These are phyloP conservation scores for Triadica sebifera DNA, from an alignment of 345 rosid genomes.

Conservation along the genomic window DNA sequence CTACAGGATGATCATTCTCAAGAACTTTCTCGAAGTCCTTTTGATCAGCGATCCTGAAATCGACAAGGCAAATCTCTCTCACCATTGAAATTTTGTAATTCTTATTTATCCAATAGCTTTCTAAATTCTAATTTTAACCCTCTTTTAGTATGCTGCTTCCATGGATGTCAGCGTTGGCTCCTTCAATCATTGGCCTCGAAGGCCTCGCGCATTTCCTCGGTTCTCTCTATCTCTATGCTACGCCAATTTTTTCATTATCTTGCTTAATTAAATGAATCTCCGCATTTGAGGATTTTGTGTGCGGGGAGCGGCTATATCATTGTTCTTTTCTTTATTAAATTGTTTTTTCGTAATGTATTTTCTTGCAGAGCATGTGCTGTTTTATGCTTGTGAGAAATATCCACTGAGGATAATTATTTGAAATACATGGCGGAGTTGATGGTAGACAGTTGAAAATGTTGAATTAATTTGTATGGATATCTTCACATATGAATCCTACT, in stretches of 20 bases:
- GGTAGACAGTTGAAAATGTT: too few relatives aligned
- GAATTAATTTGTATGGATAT: too few relatives aligned
- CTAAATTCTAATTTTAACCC: background rate
- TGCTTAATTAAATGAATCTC: too few relatives aligned
- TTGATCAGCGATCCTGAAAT: conserved; percentile 85
- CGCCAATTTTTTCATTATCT: too few relatives aligned
- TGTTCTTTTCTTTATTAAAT: background rate
- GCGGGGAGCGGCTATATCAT: background rate
- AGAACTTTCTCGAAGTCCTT: conserved; percentile 70
- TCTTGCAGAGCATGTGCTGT: conserved; percentile 84
- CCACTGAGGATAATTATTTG: conserved; percentile 81
- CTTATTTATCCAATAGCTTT: background rate
- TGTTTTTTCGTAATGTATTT: background rate
- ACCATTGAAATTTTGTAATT: too few relatives aligned
- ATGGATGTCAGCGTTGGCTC: conserved; percentile 84
- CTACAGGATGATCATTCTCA: conserved; percentile 63
- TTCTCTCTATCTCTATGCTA: too few relatives aligned
- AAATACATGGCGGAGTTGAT: conserved; percentile 84
- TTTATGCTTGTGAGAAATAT: conserved; percentile 86
- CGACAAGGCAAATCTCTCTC: conserved; percentile 75
- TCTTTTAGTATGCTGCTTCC: conserved; percentile 76
- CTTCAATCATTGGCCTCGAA: conserved; percentile 71
- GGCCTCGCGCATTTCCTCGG: conserved; percentile 97
- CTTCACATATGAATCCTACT: too few relatives aligned
- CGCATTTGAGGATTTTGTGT: too few relatives aligned